A percentile compares a stretch with the other conserved stretches of the same genome.
Evolutionary conservation across 768 basidiomycete genomes (phyloP).

Genomic region (Boletus tylopilopsis): DNA sequence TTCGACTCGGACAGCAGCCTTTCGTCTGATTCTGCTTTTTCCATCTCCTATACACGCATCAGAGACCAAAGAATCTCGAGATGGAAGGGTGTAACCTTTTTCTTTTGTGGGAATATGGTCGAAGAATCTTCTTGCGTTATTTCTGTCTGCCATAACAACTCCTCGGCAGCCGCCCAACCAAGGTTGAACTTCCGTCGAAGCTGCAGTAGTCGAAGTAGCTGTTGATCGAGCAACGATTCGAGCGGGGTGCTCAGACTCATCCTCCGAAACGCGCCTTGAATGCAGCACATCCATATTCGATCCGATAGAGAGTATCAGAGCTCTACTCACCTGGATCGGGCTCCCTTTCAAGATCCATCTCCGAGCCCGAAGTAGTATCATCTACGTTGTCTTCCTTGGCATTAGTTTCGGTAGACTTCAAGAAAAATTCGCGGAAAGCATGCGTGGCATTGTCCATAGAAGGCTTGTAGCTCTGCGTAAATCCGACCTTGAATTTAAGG

Average conservation of each 20-base stretch:
- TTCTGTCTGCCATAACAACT: slow-evolving; percentile 44
- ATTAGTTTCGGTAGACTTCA: slow-evolving; percentile 27
- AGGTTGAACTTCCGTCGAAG: slow-evolving; percentile 48
- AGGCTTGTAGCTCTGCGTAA: slow-evolving; percentile 61
- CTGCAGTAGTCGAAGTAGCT: slow-evolving; percentile 51
- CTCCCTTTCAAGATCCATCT: not conserved
- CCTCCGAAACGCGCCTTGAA: slow-evolving; percentile 44
- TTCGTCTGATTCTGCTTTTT: slow-evolving; percentile 45
- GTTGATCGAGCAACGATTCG: slow-evolving; percentile 56
- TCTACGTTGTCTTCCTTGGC: slow-evolving; percentile 24
- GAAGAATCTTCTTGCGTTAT: slow-evolving; percentile 39
- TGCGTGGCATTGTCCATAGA: slow-evolving; percentile 44
- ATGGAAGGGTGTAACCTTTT: slow-evolving; percentile 24
- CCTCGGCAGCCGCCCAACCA: slow-evolving; percentile 70
- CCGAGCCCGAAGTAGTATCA: not conserved
- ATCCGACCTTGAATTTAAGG: slow-evolving; percentile 58
- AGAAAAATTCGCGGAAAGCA: slow-evolving; percentile 46
- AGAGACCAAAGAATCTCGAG: not conserved
- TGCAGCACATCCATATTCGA: slow-evolving; percentile 30
- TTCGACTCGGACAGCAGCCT: slow-evolving; percentile 36
- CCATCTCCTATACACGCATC: slow-evolving; percentile 6
- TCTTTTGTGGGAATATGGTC: slow-evolving; percentile 34
- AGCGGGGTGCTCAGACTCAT: slow-evolving; percentile 65
- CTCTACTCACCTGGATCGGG: slow-evolving; percentile 1
- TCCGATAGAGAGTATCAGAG: not conserved